These are phyloP conservation scores for Mortierella sp. DNA, from an alignment of 371 early-diverging fungal species.

Conservation along the genomic window DNA sequence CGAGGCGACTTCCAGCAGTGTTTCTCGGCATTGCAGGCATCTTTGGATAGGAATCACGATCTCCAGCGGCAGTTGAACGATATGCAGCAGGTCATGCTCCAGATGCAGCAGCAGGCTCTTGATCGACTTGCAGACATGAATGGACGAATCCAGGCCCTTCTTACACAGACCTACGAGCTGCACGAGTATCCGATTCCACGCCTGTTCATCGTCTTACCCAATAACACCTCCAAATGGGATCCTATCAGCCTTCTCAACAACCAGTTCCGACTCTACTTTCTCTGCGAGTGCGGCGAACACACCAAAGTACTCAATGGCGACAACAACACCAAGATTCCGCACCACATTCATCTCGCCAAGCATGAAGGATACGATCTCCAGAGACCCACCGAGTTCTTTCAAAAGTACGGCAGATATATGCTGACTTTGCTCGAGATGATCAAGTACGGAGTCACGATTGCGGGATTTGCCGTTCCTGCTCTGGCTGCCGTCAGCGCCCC, in stretches of 20 bases:
- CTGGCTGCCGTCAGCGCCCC: neutral
- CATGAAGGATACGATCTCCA: constrained; percentile 18
- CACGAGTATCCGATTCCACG: constrained; percentile 22
- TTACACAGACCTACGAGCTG: constrained; percentile 16
- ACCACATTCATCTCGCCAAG: constrained; percentile 17
- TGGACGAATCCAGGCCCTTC: constrained; percentile 10
- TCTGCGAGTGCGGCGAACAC: constrained; percentile 28
- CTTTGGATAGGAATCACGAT: neutral
- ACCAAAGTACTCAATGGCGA: neutral
- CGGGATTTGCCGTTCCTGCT: neutral
- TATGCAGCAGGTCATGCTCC: neutral
- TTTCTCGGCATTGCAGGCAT: constrained; percentile 7
- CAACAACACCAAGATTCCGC: neutral
- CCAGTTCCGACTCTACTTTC: constrained; percentile 19
- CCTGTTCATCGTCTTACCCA: constrained; percentile 15
- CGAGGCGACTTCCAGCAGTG: constrained; percentile 12
- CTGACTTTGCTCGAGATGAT: constrained; percentile 19
- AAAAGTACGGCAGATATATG: constrained; percentile 15
- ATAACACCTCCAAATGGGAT: constrained; percentile 2
- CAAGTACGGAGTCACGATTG: constrained; percentile 8
- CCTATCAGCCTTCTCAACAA: neutral
- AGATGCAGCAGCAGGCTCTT: constrained; percentile 13
- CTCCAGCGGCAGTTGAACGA: neutral
- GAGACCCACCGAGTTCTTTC: constrained; percentile 16
- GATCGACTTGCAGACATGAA: constrained; percentile 11